phyloP scores from a whole-genome alignment of 2,329 filamentous ascomycete genomes.

The Sphaerulina populicola region DNA sequence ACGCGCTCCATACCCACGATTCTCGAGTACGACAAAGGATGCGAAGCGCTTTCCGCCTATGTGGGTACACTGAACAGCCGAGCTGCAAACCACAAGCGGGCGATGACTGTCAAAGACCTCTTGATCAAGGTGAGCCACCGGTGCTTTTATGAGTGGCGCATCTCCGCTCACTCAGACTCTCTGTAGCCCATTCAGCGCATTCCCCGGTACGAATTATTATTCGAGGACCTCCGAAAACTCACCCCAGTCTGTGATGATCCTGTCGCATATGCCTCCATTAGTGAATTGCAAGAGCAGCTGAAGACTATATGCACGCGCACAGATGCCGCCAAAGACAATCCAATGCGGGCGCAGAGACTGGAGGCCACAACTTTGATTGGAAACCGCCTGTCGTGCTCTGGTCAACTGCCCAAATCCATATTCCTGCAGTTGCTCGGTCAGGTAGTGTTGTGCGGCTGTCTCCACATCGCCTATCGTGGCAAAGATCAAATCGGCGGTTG shows the following conservation, averaged over 20 bases:
- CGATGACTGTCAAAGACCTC: conserved; percentile 73
- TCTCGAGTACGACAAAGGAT: conserved; percentile 72
- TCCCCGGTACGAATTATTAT: conserved; percentile 82
- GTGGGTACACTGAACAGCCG: conserved; percentile 61
- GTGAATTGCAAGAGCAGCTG: conserved; percentile 61
- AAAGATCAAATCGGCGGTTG: conserved; percentile 59
- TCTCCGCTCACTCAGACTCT: neutral
- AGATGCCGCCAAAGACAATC: conserved; percentile 75
- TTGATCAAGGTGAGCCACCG: conserved; percentile 65
- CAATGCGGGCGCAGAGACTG: conserved; percentile 58
- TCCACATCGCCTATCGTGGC: conserved; percentile 76
- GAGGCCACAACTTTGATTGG: conserved; percentile 80
- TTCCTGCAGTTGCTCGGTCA: conserved; percentile 69
- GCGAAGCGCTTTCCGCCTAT: conserved; percentile 72
- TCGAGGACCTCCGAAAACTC: conserved; percentile 71
- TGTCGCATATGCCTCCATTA: conserved; percentile 69
- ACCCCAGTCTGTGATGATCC: conserved; percentile 82
- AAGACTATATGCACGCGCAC: conserved; percentile 69
- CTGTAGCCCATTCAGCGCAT: conserved; percentile 78
- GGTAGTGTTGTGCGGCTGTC: conserved; percentile 68
- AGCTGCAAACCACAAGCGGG: conserved; percentile 58
- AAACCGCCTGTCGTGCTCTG: conserved; percentile 66
- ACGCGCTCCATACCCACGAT: conserved; percentile 63
- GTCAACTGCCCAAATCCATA: conserved; percentile 53
- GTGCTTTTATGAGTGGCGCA: neutral